Percentiles rank a stretch among this genome's conserved stretches.
Conservation (phyloP, 148 eudicot species). For the Silene conica region DNA sequence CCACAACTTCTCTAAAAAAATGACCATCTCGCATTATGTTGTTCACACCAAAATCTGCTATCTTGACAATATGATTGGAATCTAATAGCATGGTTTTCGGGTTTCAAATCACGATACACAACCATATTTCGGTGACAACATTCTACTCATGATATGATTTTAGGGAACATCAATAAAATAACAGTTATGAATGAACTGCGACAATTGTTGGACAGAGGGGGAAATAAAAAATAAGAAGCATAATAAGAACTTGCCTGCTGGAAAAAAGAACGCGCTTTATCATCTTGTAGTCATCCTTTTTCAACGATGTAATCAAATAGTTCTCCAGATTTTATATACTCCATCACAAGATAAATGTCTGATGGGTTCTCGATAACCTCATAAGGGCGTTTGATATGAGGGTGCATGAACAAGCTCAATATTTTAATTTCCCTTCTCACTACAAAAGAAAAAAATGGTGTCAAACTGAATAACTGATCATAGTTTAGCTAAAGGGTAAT, state of each 20-base stretch:
- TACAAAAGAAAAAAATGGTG: constrained; percentile 28
- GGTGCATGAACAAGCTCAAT: constrained; percentile 93
- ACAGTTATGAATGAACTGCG: background rate
- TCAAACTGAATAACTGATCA: background rate
- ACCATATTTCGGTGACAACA: constrained; percentile 99
- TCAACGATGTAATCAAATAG: constrained; percentile 96
- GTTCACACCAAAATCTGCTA: constrained; percentile 98
- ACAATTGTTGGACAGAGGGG: background rate
- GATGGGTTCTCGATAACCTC: constrained; percentile 92
- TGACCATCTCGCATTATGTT: constrained; percentile 98
- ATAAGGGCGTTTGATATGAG: constrained; percentile 89
- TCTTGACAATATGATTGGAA: constrained; percentile 80
- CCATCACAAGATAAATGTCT: constrained; percentile 92
- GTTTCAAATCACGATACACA: constrained; percentile 95
- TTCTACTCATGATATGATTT: constrained; percentile 92
- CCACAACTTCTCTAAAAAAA: constrained; percentile 97
- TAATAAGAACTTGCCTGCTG: constrained; percentile 59
- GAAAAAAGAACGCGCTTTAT: constrained; percentile 84
- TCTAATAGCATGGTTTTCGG: constrained; percentile 93
- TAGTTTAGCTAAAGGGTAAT: background rate
- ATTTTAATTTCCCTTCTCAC: constrained; percentile 94
- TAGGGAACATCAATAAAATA: constrained; percentile 9
- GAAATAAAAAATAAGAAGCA: background rate
- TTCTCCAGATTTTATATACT: constrained; percentile 91
- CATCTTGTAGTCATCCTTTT: constrained; percentile 89